A percentile compares a stretch with the other conserved stretches of the same genome.
These are phyloP conservation scores for Blakeslea trispora DNA, from an alignment of 371 early-diverging fungal species.

Conservation along the genomic window DNA sequence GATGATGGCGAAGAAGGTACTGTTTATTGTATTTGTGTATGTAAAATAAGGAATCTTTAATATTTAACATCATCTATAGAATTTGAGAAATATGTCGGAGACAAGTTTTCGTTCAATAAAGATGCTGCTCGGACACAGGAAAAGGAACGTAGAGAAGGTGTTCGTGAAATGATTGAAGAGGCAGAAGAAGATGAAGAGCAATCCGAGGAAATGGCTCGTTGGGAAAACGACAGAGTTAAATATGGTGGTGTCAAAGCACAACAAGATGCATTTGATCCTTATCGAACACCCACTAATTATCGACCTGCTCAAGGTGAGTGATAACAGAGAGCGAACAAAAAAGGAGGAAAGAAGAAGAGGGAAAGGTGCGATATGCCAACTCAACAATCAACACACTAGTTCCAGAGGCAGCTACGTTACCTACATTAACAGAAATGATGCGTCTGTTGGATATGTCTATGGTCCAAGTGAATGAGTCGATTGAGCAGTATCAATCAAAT, in stretches of 20 bases:
- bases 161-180: conserved; percentile 59
- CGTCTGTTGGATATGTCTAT: conserved; percentile 38
- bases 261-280: conserved; percentile 25
- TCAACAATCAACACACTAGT: too few species aligned
- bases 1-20: conserved; percentile 57
- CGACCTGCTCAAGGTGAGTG: conserved; percentile 41
- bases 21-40: too few species aligned
- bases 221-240: conserved; percentile 71
- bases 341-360: too few species aligned
- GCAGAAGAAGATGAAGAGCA: conserved; percentile 58
- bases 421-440: conserved; percentile 51
- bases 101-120: conserved; percentile 43
- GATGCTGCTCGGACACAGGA: conserved; percentile 40
- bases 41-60: not conserved
- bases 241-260: conserved; percentile 53
- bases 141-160: conserved; percentile 41
- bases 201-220: conserved; percentile 60
- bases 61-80: conserved; percentile 23
- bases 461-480: conserved; percentile 31
- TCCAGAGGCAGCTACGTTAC: conserved; percentile 52
- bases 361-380: not conserved
- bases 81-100: conserved; percentile 52
- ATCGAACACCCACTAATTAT: conserved; percentile 32
- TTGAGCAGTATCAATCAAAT: conserved; percentile 50
- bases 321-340: too few species aligned